Evolutionary conservation across 1,139 yeast genomes (phyloP).

Genomic region (Saccharomyces hybrid): DNA sequence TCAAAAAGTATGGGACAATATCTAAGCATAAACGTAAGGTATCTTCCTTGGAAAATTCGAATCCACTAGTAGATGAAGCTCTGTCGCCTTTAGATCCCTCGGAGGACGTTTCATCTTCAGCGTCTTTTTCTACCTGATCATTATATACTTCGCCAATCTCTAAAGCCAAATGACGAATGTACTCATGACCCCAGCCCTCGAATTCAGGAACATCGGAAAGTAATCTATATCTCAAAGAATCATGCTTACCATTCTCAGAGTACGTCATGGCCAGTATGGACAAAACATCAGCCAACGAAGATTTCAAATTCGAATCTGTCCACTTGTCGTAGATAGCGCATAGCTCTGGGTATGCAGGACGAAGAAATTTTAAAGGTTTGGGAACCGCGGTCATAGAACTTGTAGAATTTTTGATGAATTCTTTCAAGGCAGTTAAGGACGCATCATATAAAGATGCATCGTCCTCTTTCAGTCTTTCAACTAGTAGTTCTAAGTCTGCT

Average conservation of each 20-base stretch:
- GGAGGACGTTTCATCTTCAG: slow-evolving; percentile 19
- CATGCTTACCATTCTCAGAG: slow-evolving; percentile 75
- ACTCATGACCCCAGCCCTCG: slow-evolving; percentile 96
- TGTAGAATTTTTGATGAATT: slow-evolving; percentile 81
- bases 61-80: slow-evolving; percentile 4
- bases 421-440: slow-evolving; percentile 62
- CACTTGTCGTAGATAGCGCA: slow-evolving; percentile 61
- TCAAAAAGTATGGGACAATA: slow-evolving; percentile 82
- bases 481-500: slow-evolving; percentile 78
- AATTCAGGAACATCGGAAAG: slow-evolving; percentile 55
- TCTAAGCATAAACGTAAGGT: slow-evolving; percentile 62
- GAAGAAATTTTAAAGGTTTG: slow-evolving; percentile 88
- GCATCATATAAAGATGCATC: slow-evolving; percentile 47
- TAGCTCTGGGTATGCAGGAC: slow-evolving; percentile 74
- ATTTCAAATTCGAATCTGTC: slow-evolving; percentile 40
- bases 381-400: slow-evolving; percentile 99
- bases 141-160: slow-evolving; percentile 88
- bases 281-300: slow-evolving; percentile 68
- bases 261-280: slow-evolving; percentile 96
- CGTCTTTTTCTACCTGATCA: slow-evolving; percentile 54
- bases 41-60: slow-evolving; percentile 34
- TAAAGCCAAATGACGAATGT: slow-evolving; percentile 88
- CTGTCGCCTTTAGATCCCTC: slow-evolving; percentile 8
- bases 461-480: slow-evolving; percentile 59
- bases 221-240: slow-evolving; percentile 74